Evolutionary conservation across 257 asterid species (phyloP).

Genomic region (Ligustrum vulgare): DNA sequence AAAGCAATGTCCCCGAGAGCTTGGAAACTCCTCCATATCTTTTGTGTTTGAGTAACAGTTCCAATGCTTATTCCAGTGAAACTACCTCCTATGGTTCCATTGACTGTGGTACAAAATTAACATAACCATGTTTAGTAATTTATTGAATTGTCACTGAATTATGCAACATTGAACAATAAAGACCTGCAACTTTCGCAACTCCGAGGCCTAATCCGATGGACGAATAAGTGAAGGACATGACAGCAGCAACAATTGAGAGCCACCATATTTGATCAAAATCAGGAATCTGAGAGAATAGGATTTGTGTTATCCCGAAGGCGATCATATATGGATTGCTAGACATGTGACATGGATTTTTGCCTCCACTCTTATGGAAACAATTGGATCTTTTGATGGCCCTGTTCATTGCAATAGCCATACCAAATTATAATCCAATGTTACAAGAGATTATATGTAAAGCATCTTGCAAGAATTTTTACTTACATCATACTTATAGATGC

Average conservation of each 20-base stretch:
- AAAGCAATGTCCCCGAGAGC: slow-evolving; percentile 55
- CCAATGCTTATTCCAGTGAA: slow-evolving; percentile 60
- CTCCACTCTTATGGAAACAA: slow-evolving; percentile 49
- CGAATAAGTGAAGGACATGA: slow-evolving; percentile 57
- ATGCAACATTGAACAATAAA: background rate
- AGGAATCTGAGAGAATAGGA: slow-evolving; percentile 58
- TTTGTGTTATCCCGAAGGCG: slow-evolving; percentile 45
- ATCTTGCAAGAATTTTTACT: slow-evolving; percentile 12
- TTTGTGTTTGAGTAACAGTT: slow-evolving; percentile 46
- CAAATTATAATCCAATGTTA: background rate
- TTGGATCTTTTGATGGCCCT: slow-evolving; percentile 58
- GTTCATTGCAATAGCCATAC: background rate
- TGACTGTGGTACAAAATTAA: slow-evolving; percentile 23
- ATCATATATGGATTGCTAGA: slow-evolving; percentile 63
- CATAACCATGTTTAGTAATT: background rate
- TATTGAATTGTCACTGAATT: background rate
- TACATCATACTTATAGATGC: slow-evolving; percentile 61
- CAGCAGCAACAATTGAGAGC: slow-evolving; percentile 53
- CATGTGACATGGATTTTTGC: slow-evolving; percentile 50
- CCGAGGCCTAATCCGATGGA: slow-evolving; percentile 56
- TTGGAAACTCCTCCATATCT: slow-evolving; percentile 61
- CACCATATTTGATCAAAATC: slow-evolving; percentile 55
- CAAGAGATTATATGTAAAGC: background rate
- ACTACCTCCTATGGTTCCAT: slow-evolving; percentile 48
- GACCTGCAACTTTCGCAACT: slow-evolving; percentile 43